Base-by-base conservation (phyloP, 2,329 filamentous ascomycete species). In the Ophiostoma populinum region DNA sequence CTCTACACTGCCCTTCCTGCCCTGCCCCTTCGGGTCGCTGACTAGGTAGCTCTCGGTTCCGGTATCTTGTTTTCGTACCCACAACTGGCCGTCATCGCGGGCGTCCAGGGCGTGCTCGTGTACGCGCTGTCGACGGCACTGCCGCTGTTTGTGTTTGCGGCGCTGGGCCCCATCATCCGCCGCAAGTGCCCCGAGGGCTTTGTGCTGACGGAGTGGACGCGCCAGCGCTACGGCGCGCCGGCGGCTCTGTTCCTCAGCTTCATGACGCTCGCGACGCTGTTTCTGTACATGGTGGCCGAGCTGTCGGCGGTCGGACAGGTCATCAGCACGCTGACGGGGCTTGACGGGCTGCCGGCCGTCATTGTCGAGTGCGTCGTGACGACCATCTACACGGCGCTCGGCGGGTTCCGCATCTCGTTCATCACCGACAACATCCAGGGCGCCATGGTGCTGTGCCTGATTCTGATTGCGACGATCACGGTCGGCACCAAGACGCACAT, bases 221-320 rank as follows among this genome's bases (percentile, higher is more conserved):
- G 79, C 39, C 75, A 85, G 56, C 68, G 81, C 41, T 90, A 83
- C 55, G 82, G 81, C 13, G 51, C 65, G 3, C 51, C 74, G 22
- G 64, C 77, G 6, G 76, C 75, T 35, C 56, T 86, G 24, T 87
- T 80, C 50, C 62, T 90, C 42, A 83, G 79, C 52, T 66, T 79
- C 47, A 63, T 86, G 59, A 85, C 80, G 29, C 62, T 87, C 33
- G 73, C 85, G 33, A 87, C 81, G 1, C 65, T 90, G 46, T 90
- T 87, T 52, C 54, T 90, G 34, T 90, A 87, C 62, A 87, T 90
- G 80, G 74, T 87, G 18, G 72, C 80, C 15, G 81, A 90, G 58
- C 64, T 90, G 28, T 86, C 80, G 7, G 79, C 80, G 10, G 62
- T 90, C 19, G 79, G 83, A 34, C 80, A 87, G 53, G 81, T 87